Evolutionary conservation across 768 basidiomycete species (phyloP).

Genomic region (Lentinula lateritia): DNA sequence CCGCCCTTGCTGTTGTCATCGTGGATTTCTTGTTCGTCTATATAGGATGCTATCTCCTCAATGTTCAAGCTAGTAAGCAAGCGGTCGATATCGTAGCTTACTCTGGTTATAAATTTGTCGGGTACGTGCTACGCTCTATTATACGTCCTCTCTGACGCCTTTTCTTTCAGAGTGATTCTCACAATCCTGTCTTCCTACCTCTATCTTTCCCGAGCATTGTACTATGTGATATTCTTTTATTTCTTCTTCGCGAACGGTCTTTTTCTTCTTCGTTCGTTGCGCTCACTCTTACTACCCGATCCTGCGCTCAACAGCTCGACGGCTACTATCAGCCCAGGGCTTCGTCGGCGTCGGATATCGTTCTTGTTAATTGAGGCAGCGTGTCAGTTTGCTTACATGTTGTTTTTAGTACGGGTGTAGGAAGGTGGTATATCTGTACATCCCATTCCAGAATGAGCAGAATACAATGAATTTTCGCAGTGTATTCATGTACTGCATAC

Average conservation of each 20-base stretch:
- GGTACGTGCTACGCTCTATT: constrained; percentile 41
- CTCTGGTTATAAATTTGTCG: constrained; percentile 96
- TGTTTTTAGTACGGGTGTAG: constrained; percentile 59
- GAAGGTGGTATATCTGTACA: neutral
- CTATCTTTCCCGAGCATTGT: constrained; percentile 33
- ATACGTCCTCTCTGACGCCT: neutral
- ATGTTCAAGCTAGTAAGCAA: constrained; percentile 67
- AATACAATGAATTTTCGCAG: neutral
- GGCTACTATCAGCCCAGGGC: constrained; percentile 67
- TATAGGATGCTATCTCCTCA: constrained; percentile 89
- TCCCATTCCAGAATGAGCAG: neutral
- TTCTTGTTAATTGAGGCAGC: constrained; percentile 88
- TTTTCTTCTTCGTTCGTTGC: constrained; percentile 90
- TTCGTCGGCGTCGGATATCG: constrained; percentile 78
- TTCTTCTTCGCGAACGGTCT: constrained; percentile 86
- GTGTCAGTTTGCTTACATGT: constrained; percentile 82
- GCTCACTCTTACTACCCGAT: constrained; percentile 88
- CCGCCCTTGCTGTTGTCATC: constrained; percentile 77
- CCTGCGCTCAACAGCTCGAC: constrained; percentile 40
- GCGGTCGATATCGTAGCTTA: constrained; percentile 86
- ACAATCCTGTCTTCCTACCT: constrained; percentile 27
- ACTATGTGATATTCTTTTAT: constrained; percentile 74
- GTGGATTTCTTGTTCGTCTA: constrained; percentile 89
- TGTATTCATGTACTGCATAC: too few relatives aligned
- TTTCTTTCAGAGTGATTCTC: constrained; percentile 66